Evolutionary conservation across 2,329 filamentous ascomycete genomes (phyloP), one percentile per base, ranked within the genome.

Genomic region (Claviceps pazoutovae): DNA sequence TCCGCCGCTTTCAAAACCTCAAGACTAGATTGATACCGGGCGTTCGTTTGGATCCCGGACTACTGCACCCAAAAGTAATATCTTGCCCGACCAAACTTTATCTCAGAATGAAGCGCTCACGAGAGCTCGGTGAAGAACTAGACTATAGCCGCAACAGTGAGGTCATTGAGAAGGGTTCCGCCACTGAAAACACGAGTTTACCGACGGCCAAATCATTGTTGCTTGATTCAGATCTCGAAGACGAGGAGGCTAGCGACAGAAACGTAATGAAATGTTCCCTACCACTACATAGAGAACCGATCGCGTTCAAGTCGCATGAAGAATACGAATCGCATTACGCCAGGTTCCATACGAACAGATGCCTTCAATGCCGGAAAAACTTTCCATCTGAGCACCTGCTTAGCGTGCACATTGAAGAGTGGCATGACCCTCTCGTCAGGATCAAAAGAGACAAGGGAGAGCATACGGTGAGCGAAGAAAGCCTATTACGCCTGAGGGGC

Each of bases 311-410:
- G 23, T 82, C 82, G 0, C 89, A 88, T 62, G 76, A 82, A 53
- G 86, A 89, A 16, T 96, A 94, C 67, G 89, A 96, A 64, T 70
- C 83, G 8, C 93, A 98, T 66, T 96, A 96, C 69, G 76, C 74
- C 57, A 83, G 87, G 62, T 73, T 77, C 21, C 93, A 97, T 66
- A 79, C 81, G 54, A 90, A 96, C 65, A 80, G 91, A 44, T 98
- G 93, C 64, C 72, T 82, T 9, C 84, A 89, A 61, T 98, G 93
- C 65, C 74, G 78, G 51, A 88, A 80, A 64, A 97, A 96, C 64
- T 88, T 97, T 56, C 93, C 93, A 1, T 89, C 88, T 0, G 76
- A 83, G 38, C 83, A 90, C 64, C 82, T 93, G 51, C 74, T 98
- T 49, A 74, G 77, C 52, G 68, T 97, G 46, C 93, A 98, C 64